Evolutionary conservation across 1,139 yeast genomes (phyloP).

Genomic region (Magnusiomyces fungicola): DNA sequence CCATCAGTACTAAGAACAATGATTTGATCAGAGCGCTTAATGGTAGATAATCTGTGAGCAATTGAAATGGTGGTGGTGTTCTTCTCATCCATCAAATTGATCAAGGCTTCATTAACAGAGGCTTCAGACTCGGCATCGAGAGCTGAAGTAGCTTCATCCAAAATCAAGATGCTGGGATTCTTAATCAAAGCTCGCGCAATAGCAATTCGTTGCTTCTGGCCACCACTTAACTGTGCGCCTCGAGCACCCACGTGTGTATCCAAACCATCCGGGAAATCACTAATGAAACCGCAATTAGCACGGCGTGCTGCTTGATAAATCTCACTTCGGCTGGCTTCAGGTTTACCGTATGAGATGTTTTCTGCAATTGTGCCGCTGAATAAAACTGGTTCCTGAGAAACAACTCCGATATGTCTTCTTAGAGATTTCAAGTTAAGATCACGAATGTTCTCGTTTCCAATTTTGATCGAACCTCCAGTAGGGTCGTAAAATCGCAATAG

Average conservation of each 20-base stretch:
- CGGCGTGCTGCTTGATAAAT: conserved; percentile 64
- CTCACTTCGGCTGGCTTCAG: conserved; percentile 52
- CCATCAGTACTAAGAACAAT: conserved; percentile 75
- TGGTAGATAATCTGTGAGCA: conserved; percentile 88
- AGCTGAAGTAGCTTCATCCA: conserved; percentile 82
- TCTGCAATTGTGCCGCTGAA: conserved; percentile 86
- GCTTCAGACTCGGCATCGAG: conserved; percentile 83
- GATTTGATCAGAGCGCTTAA: conserved; percentile 73
- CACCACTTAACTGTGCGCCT: conserved; percentile 82
- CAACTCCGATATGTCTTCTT: conserved; percentile 73
- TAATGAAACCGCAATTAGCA: conserved; percentile 75
- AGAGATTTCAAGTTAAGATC: conserved; percentile 65
- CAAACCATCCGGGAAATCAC: conserved; percentile 68
- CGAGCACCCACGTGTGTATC: conserved; percentile 83
- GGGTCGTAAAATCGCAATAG: conserved; percentile 80
- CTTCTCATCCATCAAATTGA: conserved; percentile 49
- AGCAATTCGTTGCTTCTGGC: conserved; percentile 79
- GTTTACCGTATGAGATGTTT: conserved; percentile 70
- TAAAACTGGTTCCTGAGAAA: conserved; percentile 89
- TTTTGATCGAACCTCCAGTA: conserved; percentile 49
- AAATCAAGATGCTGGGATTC: conserved; percentile 58
- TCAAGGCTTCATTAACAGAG: conserved; percentile 61
- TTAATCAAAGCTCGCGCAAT: conserved; percentile 76
- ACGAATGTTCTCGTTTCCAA: conserved; percentile 64
- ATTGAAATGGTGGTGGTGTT: conserved; percentile 78